Conservation (phyloP, 192 early-diverging fungal genomes). For the Phycomyces blakesleeanus region DNA sequence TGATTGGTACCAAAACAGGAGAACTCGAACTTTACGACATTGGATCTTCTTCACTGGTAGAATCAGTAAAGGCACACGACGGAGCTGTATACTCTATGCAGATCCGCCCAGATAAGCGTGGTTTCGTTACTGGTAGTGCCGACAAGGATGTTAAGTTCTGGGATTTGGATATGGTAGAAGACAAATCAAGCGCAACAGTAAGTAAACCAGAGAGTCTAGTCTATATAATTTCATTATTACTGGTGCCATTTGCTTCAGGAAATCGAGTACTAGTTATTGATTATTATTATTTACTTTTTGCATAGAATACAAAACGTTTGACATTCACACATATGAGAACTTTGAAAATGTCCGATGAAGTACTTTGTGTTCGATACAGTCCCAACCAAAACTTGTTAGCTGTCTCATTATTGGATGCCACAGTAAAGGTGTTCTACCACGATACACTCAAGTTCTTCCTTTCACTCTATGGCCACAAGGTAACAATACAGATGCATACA, state of each 20-base stretch:
- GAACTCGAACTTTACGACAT: constrained; percentile 90
- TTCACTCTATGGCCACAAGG: constrained; percentile 94
- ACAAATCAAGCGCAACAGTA: constrained; percentile 19
- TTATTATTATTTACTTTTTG: constrained; percentile 3
- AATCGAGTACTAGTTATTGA: too few relatives aligned
- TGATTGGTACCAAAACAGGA: constrained; percentile 93
- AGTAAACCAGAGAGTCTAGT: neutral
- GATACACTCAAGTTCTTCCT: constrained; percentile 97
- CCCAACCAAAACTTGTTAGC: constrained; percentile 86
- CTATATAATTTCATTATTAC: too few relatives aligned
- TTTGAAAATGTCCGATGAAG: constrained; percentile 92
- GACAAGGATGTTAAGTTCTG: constrained; percentile 98
- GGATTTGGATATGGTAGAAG: constrained; percentile 81
- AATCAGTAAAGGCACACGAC: constrained; percentile 89
- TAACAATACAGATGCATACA: constrained; percentile 19
- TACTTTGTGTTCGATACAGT: constrained; percentile 80
- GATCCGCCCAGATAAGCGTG: constrained; percentile 80
- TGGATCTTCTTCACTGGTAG: constrained; percentile 74
- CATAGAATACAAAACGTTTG: constrained; percentile 48
- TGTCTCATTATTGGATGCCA: constrained; percentile 87
- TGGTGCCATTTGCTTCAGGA: too few relatives aligned
- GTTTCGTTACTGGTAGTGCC: constrained; percentile 86
- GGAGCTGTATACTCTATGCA: constrained; percentile 86
- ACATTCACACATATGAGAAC: constrained; percentile 85
- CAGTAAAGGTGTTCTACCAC: constrained; percentile 95